phyloP scores from a whole-genome alignment of 208 protist species.

The Wallacemonas sp. region DNA sequence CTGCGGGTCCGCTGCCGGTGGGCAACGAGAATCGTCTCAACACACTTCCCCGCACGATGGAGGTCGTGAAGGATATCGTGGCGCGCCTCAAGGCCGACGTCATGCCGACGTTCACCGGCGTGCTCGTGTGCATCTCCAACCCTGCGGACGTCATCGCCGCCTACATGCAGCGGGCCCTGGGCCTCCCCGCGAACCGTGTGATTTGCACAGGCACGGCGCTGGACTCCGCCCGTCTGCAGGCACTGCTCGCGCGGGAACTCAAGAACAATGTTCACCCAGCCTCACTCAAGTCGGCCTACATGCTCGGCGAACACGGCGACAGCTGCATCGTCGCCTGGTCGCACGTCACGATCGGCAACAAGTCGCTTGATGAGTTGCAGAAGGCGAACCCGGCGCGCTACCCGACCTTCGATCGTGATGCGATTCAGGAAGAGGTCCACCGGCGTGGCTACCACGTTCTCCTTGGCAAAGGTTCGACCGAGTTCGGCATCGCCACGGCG shows the following conservation, averaged over 20 bases:
- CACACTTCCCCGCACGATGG: slow-evolving; percentile 39
- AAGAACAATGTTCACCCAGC: slow-evolving; percentile 26
- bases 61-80: slow-evolving; percentile 30
- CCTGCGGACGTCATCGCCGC: slow-evolving; percentile 35
- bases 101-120: slow-evolving; percentile 27
- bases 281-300: slow-evolving; percentile 44
- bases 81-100: slow-evolving; percentile 21
- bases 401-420: slow-evolving; percentile 35
- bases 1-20: slow-evolving; percentile 31
- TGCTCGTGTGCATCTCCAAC: slow-evolving; percentile 49
- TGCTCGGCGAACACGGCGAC: slow-evolving; percentile 53
- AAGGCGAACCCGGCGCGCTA: slow-evolving; percentile 31
- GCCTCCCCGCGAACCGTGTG: slow-evolving; percentile 32
- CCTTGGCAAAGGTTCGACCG: slow-evolving; percentile 40
- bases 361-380: slow-evolving; percentile 35
- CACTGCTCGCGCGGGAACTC: slow-evolving; percentile 25
- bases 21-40: slow-evolving; percentile 27
- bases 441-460: slow-evolving; percentile 42
- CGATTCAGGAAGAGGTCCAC: slow-evolving; percentile 37
- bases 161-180: slow-evolving; percentile 35
- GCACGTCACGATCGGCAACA: slow-evolving; percentile 28
- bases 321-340: slow-evolving; percentile 48
- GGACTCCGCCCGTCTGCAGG: slow-evolving; percentile 42
- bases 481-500: slow-evolving; percentile 41
- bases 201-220: slow-evolving; percentile 46